A percentile compares a stretch with the other conserved stretches of the same genome.
Evolutionary conservation across 2,329 filamentous ascomycete genomes (phyloP).

Genomic region (Rutstroemia sp.): DNA sequence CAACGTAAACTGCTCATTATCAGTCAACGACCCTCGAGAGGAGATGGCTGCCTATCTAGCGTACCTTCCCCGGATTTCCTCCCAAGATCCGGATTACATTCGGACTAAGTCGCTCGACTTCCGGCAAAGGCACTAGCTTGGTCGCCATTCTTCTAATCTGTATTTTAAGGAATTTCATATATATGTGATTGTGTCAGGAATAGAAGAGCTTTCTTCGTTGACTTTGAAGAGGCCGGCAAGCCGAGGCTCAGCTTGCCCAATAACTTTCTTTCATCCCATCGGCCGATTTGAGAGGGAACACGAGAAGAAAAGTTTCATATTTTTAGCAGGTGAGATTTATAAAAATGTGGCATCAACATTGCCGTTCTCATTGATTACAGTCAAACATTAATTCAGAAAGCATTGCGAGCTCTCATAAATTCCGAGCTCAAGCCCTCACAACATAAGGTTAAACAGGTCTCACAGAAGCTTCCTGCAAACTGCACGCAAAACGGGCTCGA

Average conservation of each 20-base stretch:
- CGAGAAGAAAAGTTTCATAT: too few species aligned
- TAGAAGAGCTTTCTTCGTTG: neutral
- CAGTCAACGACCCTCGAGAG: conserved; percentile 3
- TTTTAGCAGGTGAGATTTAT: too few species aligned
- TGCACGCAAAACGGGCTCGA: neutral
- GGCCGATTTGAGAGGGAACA: neutral
- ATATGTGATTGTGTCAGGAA: neutral
- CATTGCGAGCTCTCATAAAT: too few species aligned
- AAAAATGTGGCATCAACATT: too few species aligned
- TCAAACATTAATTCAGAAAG: too few species aligned
- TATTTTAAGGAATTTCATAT: neutral
- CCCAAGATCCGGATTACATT: conserved; percentile 77
- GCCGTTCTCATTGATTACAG: too few species aligned
- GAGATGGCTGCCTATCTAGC: conserved; percentile 10
- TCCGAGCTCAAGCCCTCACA: too few species aligned
- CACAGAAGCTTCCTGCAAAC: too few species aligned
- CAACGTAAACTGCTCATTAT: conserved; percentile 44
- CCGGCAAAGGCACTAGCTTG: conserved; percentile 42
- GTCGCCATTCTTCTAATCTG: conserved; percentile 25
- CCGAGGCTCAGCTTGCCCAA: neutral
- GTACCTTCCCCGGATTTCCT: conserved; percentile 80
- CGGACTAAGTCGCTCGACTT: conserved; percentile 71
- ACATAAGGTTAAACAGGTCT: too few species aligned
- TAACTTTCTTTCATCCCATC: neutral
- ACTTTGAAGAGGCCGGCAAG: neutral